Percentiles rank a stretch among this genome's conserved stretches.
Evolutionary conservation across 2,329 filamentous ascomycete genomes (phyloP).

Genomic region (Trichoderma arundinaceum): DNA sequence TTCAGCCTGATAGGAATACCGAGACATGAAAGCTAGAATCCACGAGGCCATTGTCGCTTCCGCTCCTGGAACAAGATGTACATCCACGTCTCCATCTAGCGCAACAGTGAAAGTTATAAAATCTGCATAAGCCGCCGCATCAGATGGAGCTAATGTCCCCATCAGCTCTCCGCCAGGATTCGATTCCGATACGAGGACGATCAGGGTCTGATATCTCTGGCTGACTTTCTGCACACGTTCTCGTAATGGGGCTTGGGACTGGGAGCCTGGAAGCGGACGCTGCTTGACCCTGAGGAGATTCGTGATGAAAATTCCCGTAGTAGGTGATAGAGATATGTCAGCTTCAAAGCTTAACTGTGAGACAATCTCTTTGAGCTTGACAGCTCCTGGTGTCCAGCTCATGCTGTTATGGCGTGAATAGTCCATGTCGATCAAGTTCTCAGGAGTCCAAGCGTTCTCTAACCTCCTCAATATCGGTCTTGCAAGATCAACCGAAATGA

Average conservation of each 20-base stretch:
- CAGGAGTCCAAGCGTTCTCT: constrained; percentile 53
- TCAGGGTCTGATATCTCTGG: constrained; percentile 67
- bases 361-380: constrained; percentile 36
- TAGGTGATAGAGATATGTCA: constrained; percentile 74
- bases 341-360: constrained; percentile 62
- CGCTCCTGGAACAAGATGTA: constrained; percentile 58
- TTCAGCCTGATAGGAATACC: constrained; percentile 43
- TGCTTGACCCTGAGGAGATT: constrained; percentile 76
- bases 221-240: constrained; percentile 61
- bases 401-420: constrained; percentile 51
- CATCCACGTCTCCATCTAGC: constrained; percentile 46
- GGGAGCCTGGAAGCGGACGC: constrained; percentile 63
- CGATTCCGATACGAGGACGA: constrained; percentile 69
- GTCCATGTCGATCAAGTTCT: constrained; percentile 66
- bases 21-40: constrained; percentile 59
- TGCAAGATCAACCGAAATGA: constrained; percentile 58
- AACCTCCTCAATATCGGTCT: constrained; percentile 58
- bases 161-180: constrained; percentile 51
- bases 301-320: constrained; percentile 71
- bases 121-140: constrained; percentile 53
- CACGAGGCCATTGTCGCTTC: constrained; percentile 58
- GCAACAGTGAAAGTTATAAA: constrained; percentile 57
- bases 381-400: background rate
- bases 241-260: constrained; percentile 54
- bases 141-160: constrained; percentile 47